Evolutionary conservation across 2,329 filamentous ascomycete genomes (phyloP).

Genomic region (Volutella citrinella): DNA sequence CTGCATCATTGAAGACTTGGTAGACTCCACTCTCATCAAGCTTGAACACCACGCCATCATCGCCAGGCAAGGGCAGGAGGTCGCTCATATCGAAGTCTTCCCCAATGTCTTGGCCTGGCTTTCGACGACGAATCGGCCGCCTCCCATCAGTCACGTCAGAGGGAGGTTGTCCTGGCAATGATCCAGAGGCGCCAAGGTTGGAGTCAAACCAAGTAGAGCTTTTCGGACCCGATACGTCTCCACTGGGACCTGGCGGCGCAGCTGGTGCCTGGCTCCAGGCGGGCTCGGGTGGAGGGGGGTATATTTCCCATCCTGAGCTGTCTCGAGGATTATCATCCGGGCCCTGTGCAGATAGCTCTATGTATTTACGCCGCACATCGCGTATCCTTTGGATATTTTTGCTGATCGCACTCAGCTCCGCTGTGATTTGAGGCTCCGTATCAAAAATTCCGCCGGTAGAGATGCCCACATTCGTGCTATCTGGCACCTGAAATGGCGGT

Average conservation of each 20-base stretch:
- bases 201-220: slow-evolving; percentile 11
- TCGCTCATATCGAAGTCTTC: slow-evolving; percentile 87
- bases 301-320: slow-evolving; percentile 78
- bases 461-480: slow-evolving; percentile 19
- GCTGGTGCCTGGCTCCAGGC: slow-evolving; percentile 59
- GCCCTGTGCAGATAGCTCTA: slow-evolving; percentile 78
- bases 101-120: slow-evolving; percentile 85
- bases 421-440: slow-evolving; percentile 74
- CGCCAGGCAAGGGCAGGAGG: slow-evolving; percentile 67
- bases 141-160: slow-evolving; percentile 35
- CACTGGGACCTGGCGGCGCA: slow-evolving; percentile 9
- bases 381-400: slow-evolving; percentile 87
- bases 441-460: slow-evolving; percentile 55
- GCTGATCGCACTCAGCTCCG: slow-evolving; percentile 83
- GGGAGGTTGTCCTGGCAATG: slow-evolving; percentile 7
- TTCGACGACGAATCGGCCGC: slow-evolving; percentile 61
- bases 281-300: slow-evolving; percentile 87
- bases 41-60: slow-evolving; percentile 70
- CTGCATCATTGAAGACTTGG: slow-evolving; percentile 78
- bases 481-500: slow-evolving; percentile 12
- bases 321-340: slow-evolving; percentile 86
- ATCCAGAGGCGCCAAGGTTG: slow-evolving; percentile 9
- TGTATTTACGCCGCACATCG: slow-evolving; percentile 85
- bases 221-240: slow-evolving; percentile 18
- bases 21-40: slow-evolving; percentile 85